phyloP scores from a whole-genome alignment of 164 flowering plant species.

The Buxus sempervirens region DNA sequence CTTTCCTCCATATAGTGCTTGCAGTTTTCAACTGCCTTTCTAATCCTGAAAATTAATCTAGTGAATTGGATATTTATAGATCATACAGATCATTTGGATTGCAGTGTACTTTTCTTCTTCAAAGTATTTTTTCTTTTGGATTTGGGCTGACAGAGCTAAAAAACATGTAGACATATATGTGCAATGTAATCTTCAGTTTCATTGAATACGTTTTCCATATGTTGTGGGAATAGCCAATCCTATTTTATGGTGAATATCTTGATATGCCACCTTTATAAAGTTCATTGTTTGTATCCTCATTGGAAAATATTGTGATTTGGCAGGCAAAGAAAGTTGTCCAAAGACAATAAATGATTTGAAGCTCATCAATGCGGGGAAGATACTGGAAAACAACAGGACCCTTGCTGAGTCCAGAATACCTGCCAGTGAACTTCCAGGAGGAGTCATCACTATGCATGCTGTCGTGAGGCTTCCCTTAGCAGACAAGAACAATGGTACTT shows the following conservation, averaged over 20 bases:
- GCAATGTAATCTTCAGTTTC: not conserved
- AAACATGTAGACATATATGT: no score
- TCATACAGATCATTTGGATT: no score
- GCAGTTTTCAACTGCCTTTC: not conserved
- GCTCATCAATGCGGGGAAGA: conserved; percentile 70
- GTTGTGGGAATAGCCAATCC: not conserved
- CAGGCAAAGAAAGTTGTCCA: conserved; percentile 57
- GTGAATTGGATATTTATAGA: not conserved
- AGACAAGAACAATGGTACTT: conserved; percentile 39
- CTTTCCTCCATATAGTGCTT: no score
- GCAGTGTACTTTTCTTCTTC: no score
- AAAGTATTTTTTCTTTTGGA: no score
- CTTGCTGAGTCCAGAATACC: conserved; percentile 52
- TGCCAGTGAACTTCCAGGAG: conserved; percentile 57
- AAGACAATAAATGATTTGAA: conserved; percentile 52
- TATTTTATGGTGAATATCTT: not conserved
- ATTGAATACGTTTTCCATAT: not conserved
- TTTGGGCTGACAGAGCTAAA: no score
- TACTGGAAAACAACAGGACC: conserved; percentile 62
- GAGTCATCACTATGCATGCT: conserved; percentile 70
- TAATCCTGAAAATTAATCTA: not conserved
- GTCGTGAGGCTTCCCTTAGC: conserved; percentile 49
- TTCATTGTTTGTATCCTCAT: not conserved
- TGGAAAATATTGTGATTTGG: not conserved
- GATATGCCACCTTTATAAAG: not conserved